Percentiles rank a stretch among this genome's conserved stretches.
phyloP scores from a whole-genome alignment of 176 grass and related monocot species.

The Ensete ventricosum region DNA sequence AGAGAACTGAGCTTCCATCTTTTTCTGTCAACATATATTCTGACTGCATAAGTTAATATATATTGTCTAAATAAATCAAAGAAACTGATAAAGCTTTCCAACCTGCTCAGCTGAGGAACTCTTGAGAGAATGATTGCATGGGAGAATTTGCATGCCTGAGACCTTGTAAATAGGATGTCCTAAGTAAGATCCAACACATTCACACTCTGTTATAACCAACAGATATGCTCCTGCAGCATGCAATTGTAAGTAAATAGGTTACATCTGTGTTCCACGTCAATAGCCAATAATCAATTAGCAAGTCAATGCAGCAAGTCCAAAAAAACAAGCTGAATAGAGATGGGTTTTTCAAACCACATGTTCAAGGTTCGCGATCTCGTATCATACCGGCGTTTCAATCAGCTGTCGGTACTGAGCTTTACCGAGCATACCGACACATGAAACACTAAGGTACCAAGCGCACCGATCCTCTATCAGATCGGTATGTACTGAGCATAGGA shows the following conservation, averaged over 20 bases:
- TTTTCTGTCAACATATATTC: conserved; percentile 63
- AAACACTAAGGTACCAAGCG: too few species aligned
- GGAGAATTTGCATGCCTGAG: conserved; percentile 70
- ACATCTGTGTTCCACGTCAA: too few species aligned
- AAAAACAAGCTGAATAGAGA: too few species aligned
- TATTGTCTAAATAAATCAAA: not conserved
- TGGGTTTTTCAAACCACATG: too few species aligned
- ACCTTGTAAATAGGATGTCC: conserved; percentile 85
- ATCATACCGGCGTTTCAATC: too few species aligned
- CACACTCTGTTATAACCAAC: conserved; percentile 64
- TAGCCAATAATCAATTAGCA: too few species aligned
- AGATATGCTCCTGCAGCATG: conserved; percentile 58
- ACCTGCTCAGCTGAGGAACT: conserved; percentile 60
- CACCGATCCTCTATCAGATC: too few species aligned
- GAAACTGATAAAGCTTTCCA: conserved; percentile 21
- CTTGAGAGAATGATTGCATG: conserved; percentile 61
- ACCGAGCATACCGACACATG: too few species aligned
- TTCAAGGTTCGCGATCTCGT: too few species aligned
- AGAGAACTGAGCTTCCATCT: conserved; percentile 63
- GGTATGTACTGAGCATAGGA: too few species aligned
- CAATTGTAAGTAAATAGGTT: not conserved
- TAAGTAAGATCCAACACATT: conserved; percentile 80
- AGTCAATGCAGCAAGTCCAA: too few species aligned
- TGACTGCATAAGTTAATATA: not conserved
- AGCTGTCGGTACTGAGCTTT: too few species aligned